A percentile compares a stretch with the other conserved stretches of the same genome.
Evolutionary conservation across 2,329 filamentous ascomycete genomes (phyloP).

Genomic region (Pyrenophora teres): DNA sequence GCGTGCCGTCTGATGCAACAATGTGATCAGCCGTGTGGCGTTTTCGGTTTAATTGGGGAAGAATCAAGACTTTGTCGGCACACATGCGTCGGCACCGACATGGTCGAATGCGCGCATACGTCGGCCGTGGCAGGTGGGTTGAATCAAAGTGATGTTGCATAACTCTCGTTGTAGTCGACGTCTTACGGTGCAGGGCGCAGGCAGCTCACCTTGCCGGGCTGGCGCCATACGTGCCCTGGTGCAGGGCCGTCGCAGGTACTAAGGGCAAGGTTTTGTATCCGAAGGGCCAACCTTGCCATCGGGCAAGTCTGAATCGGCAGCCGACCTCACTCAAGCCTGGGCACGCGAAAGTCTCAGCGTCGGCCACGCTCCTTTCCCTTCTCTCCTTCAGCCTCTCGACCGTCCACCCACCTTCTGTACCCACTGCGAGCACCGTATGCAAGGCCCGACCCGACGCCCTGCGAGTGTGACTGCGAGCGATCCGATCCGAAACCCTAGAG

Average conservation of each 20-base stretch:
- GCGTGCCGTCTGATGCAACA: slow-evolving; percentile 7
- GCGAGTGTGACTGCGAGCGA: slow-evolving; percentile 22
- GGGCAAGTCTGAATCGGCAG: slow-evolving; percentile 30
- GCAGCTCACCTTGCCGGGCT: background rate
- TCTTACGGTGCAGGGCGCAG: too few species aligned
- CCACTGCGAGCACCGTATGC: slow-evolving; percentile 15
- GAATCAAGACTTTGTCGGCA: slow-evolving; percentile 13
- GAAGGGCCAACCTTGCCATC: slow-evolving; percentile 25
- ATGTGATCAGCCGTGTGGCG: slow-evolving; percentile 31
- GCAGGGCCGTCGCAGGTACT: slow-evolving; percentile 20
- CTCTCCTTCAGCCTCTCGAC: slow-evolving; percentile 27
- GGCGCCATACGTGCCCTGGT: slow-evolving; percentile 13
- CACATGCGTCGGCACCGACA: slow-evolving; percentile 11
- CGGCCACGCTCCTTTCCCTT: slow-evolving; percentile 26
- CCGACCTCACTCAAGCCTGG: slow-evolving; percentile 32
- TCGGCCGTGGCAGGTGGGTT: slow-evolving; percentile 5
- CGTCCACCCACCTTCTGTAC: slow-evolving; percentile 12
- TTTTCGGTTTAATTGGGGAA: slow-evolving; percentile 15
- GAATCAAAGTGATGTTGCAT: background rate
- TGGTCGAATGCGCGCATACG: background rate
- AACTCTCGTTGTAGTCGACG: background rate
- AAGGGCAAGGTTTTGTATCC: slow-evolving; percentile 20
- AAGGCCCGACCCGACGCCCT: slow-evolving; percentile 9
- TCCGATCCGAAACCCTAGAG: slow-evolving; percentile 25
- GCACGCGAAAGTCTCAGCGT: slow-evolving; percentile 34